Evolutionary conservation across 2,329 filamentous ascomycete genomes (phyloP), one percentile per base, ranked within the genome.

Genomic region (Aschersonia sp.): DNA sequence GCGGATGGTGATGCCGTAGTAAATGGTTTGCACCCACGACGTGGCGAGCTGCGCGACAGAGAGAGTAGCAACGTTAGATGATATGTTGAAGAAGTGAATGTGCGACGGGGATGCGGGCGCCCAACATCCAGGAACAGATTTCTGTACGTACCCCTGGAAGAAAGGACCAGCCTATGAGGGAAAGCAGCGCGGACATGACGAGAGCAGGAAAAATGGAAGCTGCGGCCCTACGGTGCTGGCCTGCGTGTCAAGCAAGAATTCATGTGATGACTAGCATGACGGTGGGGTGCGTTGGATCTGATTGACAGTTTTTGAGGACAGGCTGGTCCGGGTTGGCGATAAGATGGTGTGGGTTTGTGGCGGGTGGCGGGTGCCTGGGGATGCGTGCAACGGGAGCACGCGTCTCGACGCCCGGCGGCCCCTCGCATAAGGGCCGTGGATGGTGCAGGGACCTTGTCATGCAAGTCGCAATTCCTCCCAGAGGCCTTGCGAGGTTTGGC

Each of bases 1-100:
- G 54, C 89, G 87, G 62, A 95, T 90, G 48, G 86, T 85, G 55
- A 97, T 68, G 57, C 82, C 75, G 69, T 97, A 98, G 69, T 88
- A 92, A 56, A 94, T 71, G 52, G 75, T 75, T 63, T 97, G 90
- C 5, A 84, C 63, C 69, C 83, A 85, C 53, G 78, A 78, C 39
- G 87, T 89, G 45, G 81, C 83, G 56, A 90, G 78, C 86, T 94
- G 31, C 33, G 30, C 11, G 10, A 40, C 6, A 48, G 22, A 22
- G 22, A 3, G 22, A 3, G 22, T 22, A 3, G 47, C 12, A 4
- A 4, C 40, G 14, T 42, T 29, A 29, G 40, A 8, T 29, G 9
- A 5, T 8, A 11, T 14, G 40, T 14, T 9, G 8, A 37, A 37
- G 4, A 5, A 48, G 37, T 46, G 49, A 32, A 50, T 22, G 22